Evolutionary conservation across 1,284 basidiomycete species (phyloP).

Genomic region (Irpex sp.): DNA sequence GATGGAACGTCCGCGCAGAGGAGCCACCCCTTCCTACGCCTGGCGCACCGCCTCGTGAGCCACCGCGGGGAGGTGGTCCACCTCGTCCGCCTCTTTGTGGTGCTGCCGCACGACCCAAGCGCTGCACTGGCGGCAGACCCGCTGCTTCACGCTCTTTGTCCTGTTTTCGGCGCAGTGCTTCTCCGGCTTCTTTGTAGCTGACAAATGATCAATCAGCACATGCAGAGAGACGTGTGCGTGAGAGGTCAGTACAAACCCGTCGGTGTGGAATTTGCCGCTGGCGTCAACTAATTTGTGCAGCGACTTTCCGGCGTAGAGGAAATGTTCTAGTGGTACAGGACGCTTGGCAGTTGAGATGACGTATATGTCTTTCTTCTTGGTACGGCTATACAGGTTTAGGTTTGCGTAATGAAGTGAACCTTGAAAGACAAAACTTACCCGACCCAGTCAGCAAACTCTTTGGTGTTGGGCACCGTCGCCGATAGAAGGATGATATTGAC

Average conservation of each 20-base stretch:
- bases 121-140: slow-evolving; percentile 79
- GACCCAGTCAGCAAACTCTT: slow-evolving; percentile 99
- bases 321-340: slow-evolving; percentile 97
- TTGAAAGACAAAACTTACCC: slow-evolving; percentile 58
- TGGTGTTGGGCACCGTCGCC: slow-evolving; percentile 97
- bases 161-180: slow-evolving; percentile 89
- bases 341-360: slow-evolving; percentile 97
- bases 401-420: background rate
- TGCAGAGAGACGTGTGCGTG: background rate
- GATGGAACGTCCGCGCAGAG: slow-evolving; percentile 57
- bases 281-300: slow-evolving; percentile 92
- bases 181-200: slow-evolving; percentile 87
- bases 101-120: slow-evolving; percentile 73
- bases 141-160: slow-evolving; percentile 97
- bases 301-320: slow-evolving; percentile 90
- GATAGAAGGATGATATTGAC: slow-evolving; percentile 96
- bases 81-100: slow-evolving; percentile 59
- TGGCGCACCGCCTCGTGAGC: slow-evolving; percentile 39
- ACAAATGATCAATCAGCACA: slow-evolving; percentile 1
- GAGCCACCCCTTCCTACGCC: slow-evolving; percentile 48
- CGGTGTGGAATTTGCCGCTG: slow-evolving; percentile 70
- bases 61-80: slow-evolving; percentile 40
- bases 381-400: slow-evolving; percentile 58
- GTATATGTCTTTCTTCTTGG: slow-evolving; percentile 99
- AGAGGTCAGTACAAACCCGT: slow-evolving; percentile 51